These are phyloP conservation scores for Hericium rajendrae DNA, from an alignment of 768 basidiomycete species.

Conservation along the genomic window DNA sequence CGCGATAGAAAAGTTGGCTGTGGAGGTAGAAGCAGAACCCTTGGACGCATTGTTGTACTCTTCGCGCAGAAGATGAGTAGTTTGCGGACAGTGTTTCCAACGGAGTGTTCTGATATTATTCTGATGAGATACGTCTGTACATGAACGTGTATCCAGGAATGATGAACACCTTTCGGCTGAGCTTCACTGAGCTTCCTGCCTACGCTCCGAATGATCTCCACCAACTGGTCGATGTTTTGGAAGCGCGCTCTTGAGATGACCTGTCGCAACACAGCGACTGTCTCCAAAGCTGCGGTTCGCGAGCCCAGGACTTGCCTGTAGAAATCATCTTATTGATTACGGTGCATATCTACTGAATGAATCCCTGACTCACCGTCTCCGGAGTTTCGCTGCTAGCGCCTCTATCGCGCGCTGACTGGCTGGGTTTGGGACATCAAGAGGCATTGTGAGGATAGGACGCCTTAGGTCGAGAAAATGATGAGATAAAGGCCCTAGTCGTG, in stretches of 20 bases:
- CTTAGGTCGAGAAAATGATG: too few relatives aligned
- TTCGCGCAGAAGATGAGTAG: slow-evolving; percentile 92
- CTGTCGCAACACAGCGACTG: slow-evolving; percentile 77
- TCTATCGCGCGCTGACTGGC: slow-evolving; percentile 56
- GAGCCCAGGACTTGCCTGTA: slow-evolving; percentile 87
- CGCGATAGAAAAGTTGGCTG: slow-evolving; percentile 56
- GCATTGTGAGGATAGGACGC: slow-evolving; percentile 24
- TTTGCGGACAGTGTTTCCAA: slow-evolving; percentile 90
- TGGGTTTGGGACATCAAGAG: slow-evolving; percentile 27
- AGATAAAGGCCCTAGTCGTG: too few relatives aligned
- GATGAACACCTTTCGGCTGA: slow-evolving; percentile 78
- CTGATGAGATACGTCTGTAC: not conserved
- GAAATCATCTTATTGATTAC: not conserved
- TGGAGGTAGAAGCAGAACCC: slow-evolving; percentile 29
- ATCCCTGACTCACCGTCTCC: slow-evolving; percentile 50
- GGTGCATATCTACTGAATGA: not conserved
- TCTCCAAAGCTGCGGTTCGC: slow-evolving; percentile 81
- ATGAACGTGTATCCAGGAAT: slow-evolving; percentile 7
- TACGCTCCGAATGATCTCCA: slow-evolving; percentile 67
- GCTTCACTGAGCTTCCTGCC: slow-evolving; percentile 80
- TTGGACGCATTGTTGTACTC: slow-evolving; percentile 80
- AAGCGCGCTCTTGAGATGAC: slow-evolving; percentile 84
- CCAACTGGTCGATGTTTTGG: slow-evolving; percentile 76
- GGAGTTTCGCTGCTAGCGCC: slow-evolving; percentile 55
- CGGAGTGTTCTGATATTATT: slow-evolving; percentile 65